These are phyloP conservation scores for Amniculicola lignicola DNA, from an alignment of 495 filamentous ascomycete species.

Conservation along the genomic window DNA sequence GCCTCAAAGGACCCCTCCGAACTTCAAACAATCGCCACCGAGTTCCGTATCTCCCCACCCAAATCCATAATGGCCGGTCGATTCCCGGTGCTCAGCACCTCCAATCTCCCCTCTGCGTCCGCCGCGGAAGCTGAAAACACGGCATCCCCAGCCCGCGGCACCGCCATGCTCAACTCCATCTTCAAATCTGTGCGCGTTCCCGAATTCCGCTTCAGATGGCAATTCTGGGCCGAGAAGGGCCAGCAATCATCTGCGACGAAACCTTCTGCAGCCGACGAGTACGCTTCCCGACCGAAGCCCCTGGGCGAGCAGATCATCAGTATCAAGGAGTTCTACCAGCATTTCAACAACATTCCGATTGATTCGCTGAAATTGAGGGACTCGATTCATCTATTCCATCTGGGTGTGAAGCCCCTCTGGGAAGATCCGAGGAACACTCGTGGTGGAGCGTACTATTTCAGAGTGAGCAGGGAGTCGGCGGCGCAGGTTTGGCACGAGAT, in stretches of 20 bases:
- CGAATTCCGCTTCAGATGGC: slow-evolving; percentile 55
- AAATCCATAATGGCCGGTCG: slow-evolving; percentile 22
- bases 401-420: slow-evolving; percentile 82
- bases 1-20: slow-evolving; percentile 12
- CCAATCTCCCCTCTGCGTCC: slow-evolving; percentile 28
- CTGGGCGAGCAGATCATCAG: slow-evolving; percentile 67
- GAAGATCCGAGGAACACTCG: slow-evolving; percentile 79
- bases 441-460: slow-evolving; percentile 84
- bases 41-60: not conserved
- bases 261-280: slow-evolving; percentile 7
- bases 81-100: slow-evolving; percentile 27
- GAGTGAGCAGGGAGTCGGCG: slow-evolving; percentile 69
- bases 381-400: slow-evolving; percentile 83
- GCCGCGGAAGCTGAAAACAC: slow-evolving; percentile 31
- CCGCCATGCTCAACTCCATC: slow-evolving; percentile 40
- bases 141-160: slow-evolving; percentile 42
- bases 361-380: slow-evolving; percentile 73
- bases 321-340: slow-evolving; percentile 80
- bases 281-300: slow-evolving; percentile 54
- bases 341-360: slow-evolving; percentile 84
- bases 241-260: slow-evolving; percentile 11
- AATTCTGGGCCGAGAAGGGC: slow-evolving; percentile 57
- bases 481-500: slow-evolving; percentile 77
- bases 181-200: slow-evolving; percentile 51
- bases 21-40: not conserved